A percentile compares a stretch with the other conserved stretches of the same genome.
These are phyloP conservation scores for Heliocybe sulcata DNA, from an alignment of 1,284 basidiomycete species.

Conservation along the genomic window DNA sequence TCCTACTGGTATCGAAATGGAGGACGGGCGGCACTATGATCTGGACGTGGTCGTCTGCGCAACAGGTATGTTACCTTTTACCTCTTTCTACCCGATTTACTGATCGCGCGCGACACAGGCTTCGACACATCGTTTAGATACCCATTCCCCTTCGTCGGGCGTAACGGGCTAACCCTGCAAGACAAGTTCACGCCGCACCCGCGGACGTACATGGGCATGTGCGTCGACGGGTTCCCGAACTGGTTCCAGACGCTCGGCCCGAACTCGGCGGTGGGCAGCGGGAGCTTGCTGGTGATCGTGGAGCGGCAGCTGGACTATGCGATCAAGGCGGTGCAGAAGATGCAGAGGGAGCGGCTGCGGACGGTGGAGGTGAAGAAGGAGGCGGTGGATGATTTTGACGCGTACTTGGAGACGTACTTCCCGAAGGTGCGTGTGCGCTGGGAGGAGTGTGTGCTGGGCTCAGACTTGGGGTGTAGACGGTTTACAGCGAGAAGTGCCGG, in stretches of 20 bases:
- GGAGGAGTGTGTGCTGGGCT: too few relatives aligned
- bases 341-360: conserved; percentile 52
- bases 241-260: conserved; percentile 51
- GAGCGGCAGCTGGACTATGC: conserved; percentile 52
- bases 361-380: conserved; percentile 50
- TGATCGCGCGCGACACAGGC: conserved; percentile 12
- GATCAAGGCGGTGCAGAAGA: conserved; percentile 42
- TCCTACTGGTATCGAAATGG: conserved; percentile 45
- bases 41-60: conserved; percentile 57
- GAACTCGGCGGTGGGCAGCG: conserved; percentile 44
- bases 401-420: conserved; percentile 46
- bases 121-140: conserved; percentile 47
- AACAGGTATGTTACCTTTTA: conserved; percentile 22
- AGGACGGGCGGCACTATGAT: conserved; percentile 42
- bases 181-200: conserved; percentile 47
- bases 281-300: conserved; percentile 42
- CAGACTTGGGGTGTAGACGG: conserved; percentile 32
- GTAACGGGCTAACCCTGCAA: conserved; percentile 36
- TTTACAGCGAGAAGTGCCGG: conserved; percentile 49
- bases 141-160: conserved; percentile 46
- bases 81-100: background rate
- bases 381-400: conserved; percentile 54
- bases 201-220: conserved; percentile 44
- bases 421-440: conserved; percentile 35
- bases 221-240: conserved; percentile 56